A percentile compares a stretch with the other conserved stretches of the same genome.
These are phyloP conservation scores for Globisporangium iwayamae DNA, from an alignment of 352 stramenopile species.

Conservation along the genomic window DNA sequence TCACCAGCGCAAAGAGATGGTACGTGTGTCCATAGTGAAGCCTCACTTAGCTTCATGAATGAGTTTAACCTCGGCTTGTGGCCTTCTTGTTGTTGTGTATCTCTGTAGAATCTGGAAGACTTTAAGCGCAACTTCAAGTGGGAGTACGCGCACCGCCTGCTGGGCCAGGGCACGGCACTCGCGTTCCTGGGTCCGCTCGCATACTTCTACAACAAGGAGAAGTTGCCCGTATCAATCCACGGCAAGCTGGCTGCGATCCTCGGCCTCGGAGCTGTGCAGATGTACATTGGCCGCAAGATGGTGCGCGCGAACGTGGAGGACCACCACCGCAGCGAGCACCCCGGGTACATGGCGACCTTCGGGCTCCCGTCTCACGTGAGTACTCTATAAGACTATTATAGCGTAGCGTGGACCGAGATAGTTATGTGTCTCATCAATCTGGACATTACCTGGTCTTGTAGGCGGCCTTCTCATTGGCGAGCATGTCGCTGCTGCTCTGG, in stretches of 20 bases:
- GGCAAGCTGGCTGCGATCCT: slow-evolving; percentile 35
- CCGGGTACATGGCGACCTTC: slow-evolving; percentile 24
- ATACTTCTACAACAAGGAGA: slow-evolving; percentile 88
- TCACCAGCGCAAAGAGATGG: slow-evolving; percentile 85
- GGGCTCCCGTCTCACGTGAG: slow-evolving; percentile 47
- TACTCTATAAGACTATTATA: background rate
- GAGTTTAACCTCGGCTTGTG: background rate
- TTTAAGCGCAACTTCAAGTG: slow-evolving; percentile 96
- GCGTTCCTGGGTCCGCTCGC: slow-evolving; percentile 86
- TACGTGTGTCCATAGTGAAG: slow-evolving; percentile 13
- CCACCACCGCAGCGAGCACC: slow-evolving; percentile 14
- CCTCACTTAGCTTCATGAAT: background rate
- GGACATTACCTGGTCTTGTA: slow-evolving; percentile 12
- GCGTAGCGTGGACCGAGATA: background rate
- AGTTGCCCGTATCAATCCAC: slow-evolving; percentile 51
- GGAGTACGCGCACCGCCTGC: slow-evolving; percentile 90
- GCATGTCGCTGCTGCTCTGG: slow-evolving; percentile 61
- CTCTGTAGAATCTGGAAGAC: slow-evolving; percentile 87
- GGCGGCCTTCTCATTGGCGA: slow-evolving; percentile 58
- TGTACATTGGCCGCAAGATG: slow-evolving; percentile 53
- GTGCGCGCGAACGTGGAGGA: slow-evolving; percentile 38
- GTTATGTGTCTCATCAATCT: too few species aligned
- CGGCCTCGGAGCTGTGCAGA: slow-evolving; percentile 39
- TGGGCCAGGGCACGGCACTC: slow-evolving; percentile 90
- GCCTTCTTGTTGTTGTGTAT: too few species aligned